These are phyloP conservation scores for Fragaria iinumae DNA, from an alignment of 306 rosid species.

Conservation along the genomic window DNA sequence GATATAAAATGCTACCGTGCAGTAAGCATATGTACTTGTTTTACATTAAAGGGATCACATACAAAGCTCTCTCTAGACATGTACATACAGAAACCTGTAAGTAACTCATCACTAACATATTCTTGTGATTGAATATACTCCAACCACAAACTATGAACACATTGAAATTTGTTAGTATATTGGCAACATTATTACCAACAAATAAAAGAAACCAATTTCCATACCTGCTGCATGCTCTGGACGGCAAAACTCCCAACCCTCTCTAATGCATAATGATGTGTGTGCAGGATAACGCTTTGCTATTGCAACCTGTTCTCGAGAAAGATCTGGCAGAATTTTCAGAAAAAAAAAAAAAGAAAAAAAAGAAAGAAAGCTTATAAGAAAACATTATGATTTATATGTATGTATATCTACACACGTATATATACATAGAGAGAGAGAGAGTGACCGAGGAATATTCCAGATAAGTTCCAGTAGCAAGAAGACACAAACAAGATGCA, in stretches of 20 bases:
- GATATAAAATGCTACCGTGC: not conserved
- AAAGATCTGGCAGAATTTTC: conserved; percentile 62
- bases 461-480: not conserved
- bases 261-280: conserved; percentile 83
- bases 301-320: conserved; percentile 64
- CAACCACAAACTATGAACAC: not conserved
- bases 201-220: conserved; percentile 1
- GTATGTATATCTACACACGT: too few relatives aligned
- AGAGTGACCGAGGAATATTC: not conserved
- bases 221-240: conserved; percentile 70
- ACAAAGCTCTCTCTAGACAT: not conserved
- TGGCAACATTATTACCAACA: conserved; percentile 11
- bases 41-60: not conserved
- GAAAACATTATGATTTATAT: not conserved
- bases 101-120: not conserved
- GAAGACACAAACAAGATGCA: conserved; percentile 16
- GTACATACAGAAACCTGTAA: not conserved
- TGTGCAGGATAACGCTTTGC: conserved; percentile 87
- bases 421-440: not conserved
- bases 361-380: not conserved
- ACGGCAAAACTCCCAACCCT: conserved; percentile 93
- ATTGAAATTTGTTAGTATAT: not conserved
- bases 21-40: not conserved
- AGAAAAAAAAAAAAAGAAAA: not conserved
- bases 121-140: conserved; percentile 4